Evolutionary conservation across 306 rosid genomes (phyloP).

Genomic region (Rubus parviflorus): DNA sequence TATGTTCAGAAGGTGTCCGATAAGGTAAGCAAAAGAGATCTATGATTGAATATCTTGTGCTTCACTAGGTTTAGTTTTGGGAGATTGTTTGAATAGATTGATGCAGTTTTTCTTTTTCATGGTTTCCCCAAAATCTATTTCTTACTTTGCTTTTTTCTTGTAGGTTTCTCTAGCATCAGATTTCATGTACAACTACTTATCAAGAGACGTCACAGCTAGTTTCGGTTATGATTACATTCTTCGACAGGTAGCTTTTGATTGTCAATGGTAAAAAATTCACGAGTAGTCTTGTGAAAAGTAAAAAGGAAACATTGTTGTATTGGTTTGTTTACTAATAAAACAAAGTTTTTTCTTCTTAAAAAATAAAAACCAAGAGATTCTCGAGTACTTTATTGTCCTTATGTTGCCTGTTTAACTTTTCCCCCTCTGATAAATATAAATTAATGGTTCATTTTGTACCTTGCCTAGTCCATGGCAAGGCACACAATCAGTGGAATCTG

Average conservation of each 20-base stretch:
- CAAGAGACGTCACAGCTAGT: slow-evolving; percentile 84
- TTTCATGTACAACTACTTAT: slow-evolving; percentile 88
- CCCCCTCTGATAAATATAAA: neutral
- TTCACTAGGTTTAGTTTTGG: slow-evolving; percentile 7
- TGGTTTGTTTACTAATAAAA: neutral
- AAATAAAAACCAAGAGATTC: neutral
- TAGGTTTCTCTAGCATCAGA: slow-evolving; percentile 94
- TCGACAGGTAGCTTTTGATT: slow-evolving; percentile 56
- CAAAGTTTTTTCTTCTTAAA: neutral
- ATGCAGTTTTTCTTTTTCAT: neutral
- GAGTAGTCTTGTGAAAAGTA: neutral
- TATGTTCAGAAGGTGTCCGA: slow-evolving; percentile 96
- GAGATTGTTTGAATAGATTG: neutral
- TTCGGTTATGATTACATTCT: slow-evolving; percentile 94
- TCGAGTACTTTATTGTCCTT: too few relatives aligned
- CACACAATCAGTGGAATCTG: neutral
- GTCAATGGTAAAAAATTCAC: neutral
- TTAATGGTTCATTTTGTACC: too few relatives aligned
- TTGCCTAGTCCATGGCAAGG: slow-evolving; percentile 1
- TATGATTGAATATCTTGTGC: slow-evolving; percentile 13
- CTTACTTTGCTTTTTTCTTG: slow-evolving; percentile 6
- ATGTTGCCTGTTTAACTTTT: too few relatives aligned
- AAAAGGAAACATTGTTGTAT: neutral
- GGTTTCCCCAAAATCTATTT: neutral
- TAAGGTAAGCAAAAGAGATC: slow-evolving; percentile 59